Evolutionary conservation across 1,284 basidiomycete species (phyloP), one percentile per base, ranked within the genome.

Genomic region (Puccinia horiana): DNA sequence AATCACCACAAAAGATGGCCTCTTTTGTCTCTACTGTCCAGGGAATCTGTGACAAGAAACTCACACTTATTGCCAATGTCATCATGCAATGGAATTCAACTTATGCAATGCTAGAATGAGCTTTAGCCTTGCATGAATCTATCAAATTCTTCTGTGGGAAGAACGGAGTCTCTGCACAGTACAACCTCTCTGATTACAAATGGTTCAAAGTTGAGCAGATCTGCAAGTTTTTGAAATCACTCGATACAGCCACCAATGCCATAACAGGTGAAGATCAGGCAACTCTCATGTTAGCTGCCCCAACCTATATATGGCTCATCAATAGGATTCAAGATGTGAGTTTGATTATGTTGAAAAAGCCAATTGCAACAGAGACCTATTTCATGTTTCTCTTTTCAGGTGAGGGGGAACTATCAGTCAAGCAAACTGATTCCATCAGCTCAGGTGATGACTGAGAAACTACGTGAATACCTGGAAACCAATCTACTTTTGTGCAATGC

Each of bases 1-100:
- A 32, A 63, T 63, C 61, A 29, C 61, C 61, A 5, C 61, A 63
- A 63, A 63, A 63, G 61, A 18, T 20, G 20, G 61, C 61, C 61
- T 23, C 14, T 23, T 63, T 63, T 63, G 5, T 63, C 8, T 11
- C 16, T 8, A 12, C 32, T 16, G 3, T 8, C 8, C 5, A 63
- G 61, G 16, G 20, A 5, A 63, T 63, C 5, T 2, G 16, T 63
- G 61, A 8, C 5, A 32, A 63, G 26, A 5, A 5, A 32, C 61
- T 63, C 8, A 3, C n/a, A 32, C 14, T 63, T 6, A 32, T 63
- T 8, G 26, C 14, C 9, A 26, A 63, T 63, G 14, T 63, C 32
- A 37, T 6, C 20, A 63, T 8, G 5, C 29, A 14, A 5, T 63
- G 61, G 61, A 63, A 63, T 8, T 63, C 61, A 4, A 63, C 26